These are phyloP conservation scores for Gastrolobium villosum DNA, from an alignment of 306 rosid species.

Conservation along the genomic window DNA sequence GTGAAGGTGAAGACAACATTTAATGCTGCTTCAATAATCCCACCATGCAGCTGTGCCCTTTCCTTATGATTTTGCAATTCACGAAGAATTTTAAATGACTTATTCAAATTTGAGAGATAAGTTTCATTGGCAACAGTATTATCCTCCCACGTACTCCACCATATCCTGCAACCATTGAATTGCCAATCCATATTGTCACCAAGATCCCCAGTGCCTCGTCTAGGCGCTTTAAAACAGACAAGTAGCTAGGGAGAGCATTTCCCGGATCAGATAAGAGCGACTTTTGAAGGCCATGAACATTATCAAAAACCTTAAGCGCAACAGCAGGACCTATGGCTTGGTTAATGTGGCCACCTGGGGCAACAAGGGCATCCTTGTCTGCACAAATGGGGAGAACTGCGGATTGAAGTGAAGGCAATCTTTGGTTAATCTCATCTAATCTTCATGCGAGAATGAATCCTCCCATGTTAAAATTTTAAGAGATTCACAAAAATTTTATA, in stretches of 20 bases:
- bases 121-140: conserved; percentile 76
- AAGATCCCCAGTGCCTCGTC: conserved; percentile 90
- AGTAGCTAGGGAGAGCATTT: conserved; percentile 81
- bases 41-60: conserved; percentile 81
- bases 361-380: conserved; percentile 83
- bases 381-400: conserved; percentile 96
- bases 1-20: conserved; percentile 60
- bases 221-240: conserved; percentile 90
- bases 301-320: conserved; percentile 97
- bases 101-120: conserved; percentile 78
- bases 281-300: conserved; percentile 97
- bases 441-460: background rate
- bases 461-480: no score
- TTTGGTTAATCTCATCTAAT: conserved; percentile 74
- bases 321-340: conserved; percentile 98
- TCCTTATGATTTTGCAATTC: conserved; percentile 55
- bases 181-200: conserved; percentile 89
- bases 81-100: conserved; percentile 70
- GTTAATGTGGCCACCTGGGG: conserved; percentile 94
- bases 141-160: conserved; percentile 94
- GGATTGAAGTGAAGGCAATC: conserved; percentile 78
- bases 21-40: conserved; percentile 86
- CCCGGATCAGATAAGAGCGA: conserved; percentile 84
- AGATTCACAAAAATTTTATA: no score
- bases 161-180: conserved; percentile 98